These are phyloP conservation scores for Aurantiochytrium sp. DNA, from an alignment of 108 stramenopile species.

Conservation along the genomic window DNA sequence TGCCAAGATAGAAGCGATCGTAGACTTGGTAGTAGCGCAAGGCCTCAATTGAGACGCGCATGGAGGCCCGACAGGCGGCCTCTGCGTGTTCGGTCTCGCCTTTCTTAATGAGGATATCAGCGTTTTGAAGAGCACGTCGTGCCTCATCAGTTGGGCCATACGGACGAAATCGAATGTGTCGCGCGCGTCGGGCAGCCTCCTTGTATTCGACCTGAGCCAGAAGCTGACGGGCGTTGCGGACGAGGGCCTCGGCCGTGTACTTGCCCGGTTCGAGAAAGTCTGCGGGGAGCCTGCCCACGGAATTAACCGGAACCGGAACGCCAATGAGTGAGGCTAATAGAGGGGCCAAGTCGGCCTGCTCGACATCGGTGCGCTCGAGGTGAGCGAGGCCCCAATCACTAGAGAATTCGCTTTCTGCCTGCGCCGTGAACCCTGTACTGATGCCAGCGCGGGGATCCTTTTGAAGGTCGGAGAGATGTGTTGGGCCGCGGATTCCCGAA, in stretches of 20 bases:
- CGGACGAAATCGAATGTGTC: neutral
- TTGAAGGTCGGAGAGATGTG: neutral
- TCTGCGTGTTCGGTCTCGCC: neutral
- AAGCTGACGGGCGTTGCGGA: neutral
- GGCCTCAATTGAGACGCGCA: neutral
- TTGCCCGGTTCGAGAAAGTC: neutral
- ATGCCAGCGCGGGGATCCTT: neutral
- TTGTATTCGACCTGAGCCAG: neutral
- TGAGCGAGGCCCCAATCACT: neutral
- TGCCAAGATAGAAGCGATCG: neutral
- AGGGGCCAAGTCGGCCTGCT: neutral
- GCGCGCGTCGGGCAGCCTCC: neutral
- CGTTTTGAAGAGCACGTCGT: neutral
- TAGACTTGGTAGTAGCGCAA: conserved; percentile 4
- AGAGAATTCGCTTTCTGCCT: neutral
- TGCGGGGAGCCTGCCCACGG: neutral
- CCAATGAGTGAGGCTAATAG: neutral
- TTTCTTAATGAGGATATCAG: neutral
- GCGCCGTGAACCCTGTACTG: neutral
- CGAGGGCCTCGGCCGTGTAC: neutral
- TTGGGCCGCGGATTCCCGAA: neutral
- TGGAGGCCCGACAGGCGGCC: neutral
- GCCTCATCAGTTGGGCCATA: neutral
- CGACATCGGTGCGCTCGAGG: neutral
- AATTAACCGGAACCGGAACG: neutral